Base-by-base conservation (phyloP, 2,329 filamentous ascomycete species). In the Fusarium continuum region DNA sequence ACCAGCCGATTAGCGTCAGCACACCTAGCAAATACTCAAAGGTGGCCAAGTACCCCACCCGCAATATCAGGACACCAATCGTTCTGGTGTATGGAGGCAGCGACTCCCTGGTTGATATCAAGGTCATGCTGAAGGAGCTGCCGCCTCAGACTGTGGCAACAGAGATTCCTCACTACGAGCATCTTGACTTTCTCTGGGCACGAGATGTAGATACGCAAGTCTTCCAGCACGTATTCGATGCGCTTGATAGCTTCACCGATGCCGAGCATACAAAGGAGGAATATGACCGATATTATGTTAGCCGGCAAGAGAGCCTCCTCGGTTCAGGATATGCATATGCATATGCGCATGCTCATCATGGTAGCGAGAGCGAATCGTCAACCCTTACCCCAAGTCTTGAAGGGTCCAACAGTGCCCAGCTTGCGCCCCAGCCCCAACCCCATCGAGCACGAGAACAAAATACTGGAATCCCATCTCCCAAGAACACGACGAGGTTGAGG, bases 111-210 rank as follows among this genome's bases (percentile, higher is more conserved):
- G 92, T 99, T 3, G 93, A 98, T 73, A 97, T 99, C 75, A 86
- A 91, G 28, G 86, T 93, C 56, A 98, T 98, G 94, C 81, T 97
- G 50, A 89, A 88, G 72, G 93, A 97, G 75, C 82, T 99, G 11
- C 95, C 95, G 0, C 82, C 83, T 19, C 91, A 92, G 74, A 98
- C 95, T 0, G 84, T 94, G 3, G 92, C 92, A 2, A 95, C 88
- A 31, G 90, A 94, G 72, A 91, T 99, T 35, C 87, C 90, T 0
- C 92, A 96, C 73, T 99, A 97, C 75, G 95, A 99, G 76, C 95
- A 99, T 76, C 85, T 99, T 20, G 95, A 99, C 75, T 97, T 99
- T 70, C 82, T 99, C 1, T 99, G 95, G 95, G 95, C 91, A 1
- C 83, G 87, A 31, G 93, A 97, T 70, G 91, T 96, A 7, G 85